phyloP scores from a whole-genome alignment of 2,329 filamentous ascomycete genomes.

The Didymosphaeria variabile region DNA sequence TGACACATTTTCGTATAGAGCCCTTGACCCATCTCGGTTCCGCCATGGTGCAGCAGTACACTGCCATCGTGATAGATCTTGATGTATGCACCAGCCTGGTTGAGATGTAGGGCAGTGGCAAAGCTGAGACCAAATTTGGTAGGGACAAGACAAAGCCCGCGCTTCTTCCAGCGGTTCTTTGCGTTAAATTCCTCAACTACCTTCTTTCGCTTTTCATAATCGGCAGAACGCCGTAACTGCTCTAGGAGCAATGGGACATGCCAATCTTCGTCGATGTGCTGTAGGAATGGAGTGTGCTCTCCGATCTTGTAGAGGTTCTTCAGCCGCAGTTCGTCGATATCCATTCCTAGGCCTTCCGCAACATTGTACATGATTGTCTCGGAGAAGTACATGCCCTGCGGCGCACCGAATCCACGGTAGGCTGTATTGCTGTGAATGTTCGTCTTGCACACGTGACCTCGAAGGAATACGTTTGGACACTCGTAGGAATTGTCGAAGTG shows the following conservation, averaged over 20 bases:
- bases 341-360: conserved; percentile 85
- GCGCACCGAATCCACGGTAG: conserved; percentile 93
- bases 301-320: conserved; percentile 84
- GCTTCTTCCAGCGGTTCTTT: conserved; percentile 89
- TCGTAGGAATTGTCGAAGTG: conserved; percentile 90
- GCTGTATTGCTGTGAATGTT: conserved; percentile 98
- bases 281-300: conserved; percentile 89
- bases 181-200: conserved; percentile 81
- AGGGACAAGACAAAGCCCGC: conserved; percentile 83
- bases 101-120: conserved; percentile 85
- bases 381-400: conserved; percentile 92
- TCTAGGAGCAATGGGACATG: conserved; percentile 92
- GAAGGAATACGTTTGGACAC: conserved; percentile 84
- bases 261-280: conserved; percentile 82
- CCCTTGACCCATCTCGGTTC: conserved; percentile 97
- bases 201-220: conserved; percentile 74
- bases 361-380: conserved; percentile 89
- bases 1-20: conserved; percentile 96
- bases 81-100: conserved; percentile 90
- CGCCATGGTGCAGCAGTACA: conserved; percentile 89
- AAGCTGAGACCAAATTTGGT: conserved; percentile 98
- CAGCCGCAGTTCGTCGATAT: conserved; percentile 78
- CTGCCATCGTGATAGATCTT: conserved; percentile 97
- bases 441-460: conserved; percentile 86
- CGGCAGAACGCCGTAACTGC: conserved; percentile 77